Evolutionary conservation across 2,329 filamentous ascomycete species (phyloP).

Genomic region (Allantophomopsis lycopodina): DNA sequence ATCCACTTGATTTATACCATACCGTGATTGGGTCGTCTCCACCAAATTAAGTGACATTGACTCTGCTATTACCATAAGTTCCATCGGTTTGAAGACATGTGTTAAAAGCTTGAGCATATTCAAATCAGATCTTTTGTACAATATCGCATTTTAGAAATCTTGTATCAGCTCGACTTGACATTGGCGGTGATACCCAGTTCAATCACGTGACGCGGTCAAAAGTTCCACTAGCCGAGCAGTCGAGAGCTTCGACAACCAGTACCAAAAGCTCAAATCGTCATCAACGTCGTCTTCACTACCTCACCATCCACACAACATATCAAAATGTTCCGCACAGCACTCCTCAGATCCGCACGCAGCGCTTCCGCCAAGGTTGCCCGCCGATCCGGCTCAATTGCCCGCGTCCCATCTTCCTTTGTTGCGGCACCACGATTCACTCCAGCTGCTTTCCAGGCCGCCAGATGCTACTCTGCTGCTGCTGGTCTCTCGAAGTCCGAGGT

Average conservation of each 20-base stretch:
- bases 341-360: conserved; percentile 61
- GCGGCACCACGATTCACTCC: conserved; percentile 49
- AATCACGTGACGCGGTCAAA: no score
- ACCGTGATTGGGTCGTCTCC: no score
- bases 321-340: conserved; percentile 81
- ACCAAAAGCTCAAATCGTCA: neutral
- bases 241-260: neutral
- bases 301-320: conserved; percentile 9
- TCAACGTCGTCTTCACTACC: conserved; percentile 3
- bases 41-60: no score
- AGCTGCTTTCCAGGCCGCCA: conserved; percentile 52
- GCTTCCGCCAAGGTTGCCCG: conserved; percentile 33
- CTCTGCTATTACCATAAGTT: no score
- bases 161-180: no score
- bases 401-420: conserved; percentile 43
- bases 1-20: no score
- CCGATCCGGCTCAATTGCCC: conserved; percentile 38
- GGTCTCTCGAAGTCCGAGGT: conserved; percentile 74
- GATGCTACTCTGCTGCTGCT: conserved; percentile 77
- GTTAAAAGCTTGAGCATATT: no score
- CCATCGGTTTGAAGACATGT: no score
- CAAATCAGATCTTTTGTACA: no score
- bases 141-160: no score
- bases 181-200: no score
- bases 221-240: no score